These are phyloP conservation scores for Suillus cothurnatus DNA, from an alignment of 768 basidiomycete species.

Conservation along the genomic window DNA sequence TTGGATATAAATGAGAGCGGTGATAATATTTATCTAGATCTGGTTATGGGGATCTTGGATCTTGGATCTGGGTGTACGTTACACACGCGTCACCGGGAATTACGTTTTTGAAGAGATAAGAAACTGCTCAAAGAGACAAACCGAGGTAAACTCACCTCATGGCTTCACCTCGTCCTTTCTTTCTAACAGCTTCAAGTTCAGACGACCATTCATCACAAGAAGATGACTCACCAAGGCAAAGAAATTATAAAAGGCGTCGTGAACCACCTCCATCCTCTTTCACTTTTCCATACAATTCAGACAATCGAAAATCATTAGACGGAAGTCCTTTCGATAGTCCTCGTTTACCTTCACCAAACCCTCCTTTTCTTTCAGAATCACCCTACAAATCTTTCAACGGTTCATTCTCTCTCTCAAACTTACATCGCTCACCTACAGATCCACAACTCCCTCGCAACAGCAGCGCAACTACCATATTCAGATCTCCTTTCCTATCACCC, in stretches of 20 bases:
- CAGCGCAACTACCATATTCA: slow-evolving; percentile 53
- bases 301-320: background rate
- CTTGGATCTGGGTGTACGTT: background rate
- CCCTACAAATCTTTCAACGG: slow-evolving; percentile 41
- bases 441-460: slow-evolving; percentile 41
- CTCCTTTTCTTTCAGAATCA: slow-evolving; percentile 44
- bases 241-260: slow-evolving; percentile 5
- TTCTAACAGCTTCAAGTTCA: slow-evolving; percentile 28
- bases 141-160: too few relatives aligned
- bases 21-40: too few relatives aligned
- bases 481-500: slow-evolving; percentile 70
- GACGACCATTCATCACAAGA: slow-evolving; percentile 23
- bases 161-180: slow-evolving; percentile 41
- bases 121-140: background rate
- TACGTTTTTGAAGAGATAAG: slow-evolving; percentile 7
- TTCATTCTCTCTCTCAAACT: slow-evolving; percentile 26
- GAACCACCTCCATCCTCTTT: slow-evolving; percentile 44
- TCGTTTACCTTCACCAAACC: slow-evolving; percentile 42
- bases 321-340: slow-evolving; percentile 18
- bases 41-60: too few relatives aligned
- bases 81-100: background rate
- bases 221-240: slow-evolving; percentile 27
- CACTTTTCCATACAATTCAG: background rate
- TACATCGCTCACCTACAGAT: slow-evolving; percentile 32
- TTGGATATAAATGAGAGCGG: background rate